Conservation (phyloP, 305 asterid genomes). For the Withania somnifera region DNA sequence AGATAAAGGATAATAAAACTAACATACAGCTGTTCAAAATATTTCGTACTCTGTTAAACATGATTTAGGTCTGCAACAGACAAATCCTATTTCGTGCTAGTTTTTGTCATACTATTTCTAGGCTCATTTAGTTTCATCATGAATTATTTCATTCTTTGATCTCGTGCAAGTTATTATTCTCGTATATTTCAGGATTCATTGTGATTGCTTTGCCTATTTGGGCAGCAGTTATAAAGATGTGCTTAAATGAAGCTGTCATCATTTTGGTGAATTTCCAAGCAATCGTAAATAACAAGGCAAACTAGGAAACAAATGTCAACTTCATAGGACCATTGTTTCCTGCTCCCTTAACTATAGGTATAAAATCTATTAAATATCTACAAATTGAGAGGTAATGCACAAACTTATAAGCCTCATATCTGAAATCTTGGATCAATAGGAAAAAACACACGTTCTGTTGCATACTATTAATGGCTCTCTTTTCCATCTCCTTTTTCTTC, state of each 20-base stretch:
- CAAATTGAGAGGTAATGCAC: no score
- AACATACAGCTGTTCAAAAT: not conserved
- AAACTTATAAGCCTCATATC: not conserved
- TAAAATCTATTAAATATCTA: not conserved
- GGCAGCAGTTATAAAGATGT: not conserved
- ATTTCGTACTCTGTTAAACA: not conserved
- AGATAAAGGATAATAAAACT: not conserved
- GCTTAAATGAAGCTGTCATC: not conserved
- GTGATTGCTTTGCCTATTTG: not conserved
- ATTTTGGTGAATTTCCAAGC: not conserved
- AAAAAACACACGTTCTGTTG: not conserved
- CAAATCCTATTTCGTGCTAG: not conserved
- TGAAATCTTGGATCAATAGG: not conserved
- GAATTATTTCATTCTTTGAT: not conserved
- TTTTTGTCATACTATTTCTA: not conserved
- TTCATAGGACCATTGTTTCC: not conserved
- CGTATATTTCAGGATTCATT: not conserved
- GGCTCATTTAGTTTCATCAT: no score
- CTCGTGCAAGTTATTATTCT: not conserved
- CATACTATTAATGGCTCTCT: not conserved
- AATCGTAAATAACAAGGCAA: not conserved
- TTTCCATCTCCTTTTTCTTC: constrained; percentile 15
- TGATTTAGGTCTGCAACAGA: not conserved
- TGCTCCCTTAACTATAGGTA: not conserved
- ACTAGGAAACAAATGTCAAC: not conserved